Evolutionary conservation across 106 monocot genomes (phyloP).

Genomic region (Acorus calamus): DNA sequence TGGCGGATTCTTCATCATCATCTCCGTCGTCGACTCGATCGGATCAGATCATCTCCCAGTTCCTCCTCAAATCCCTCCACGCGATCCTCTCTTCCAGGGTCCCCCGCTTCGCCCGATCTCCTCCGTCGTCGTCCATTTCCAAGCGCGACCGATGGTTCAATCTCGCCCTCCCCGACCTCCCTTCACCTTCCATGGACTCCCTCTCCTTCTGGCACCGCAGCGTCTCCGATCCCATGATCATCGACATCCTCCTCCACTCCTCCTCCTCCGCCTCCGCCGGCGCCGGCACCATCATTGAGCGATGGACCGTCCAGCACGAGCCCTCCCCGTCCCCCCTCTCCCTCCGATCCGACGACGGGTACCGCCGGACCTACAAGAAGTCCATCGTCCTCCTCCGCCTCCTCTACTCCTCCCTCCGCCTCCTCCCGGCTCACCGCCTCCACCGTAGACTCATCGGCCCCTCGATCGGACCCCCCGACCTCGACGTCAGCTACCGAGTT

Average conservation of each 20-base stretch:
- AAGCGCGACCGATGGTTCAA: conserved; percentile 89
- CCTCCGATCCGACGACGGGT: background rate
- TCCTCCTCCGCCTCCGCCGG: no score
- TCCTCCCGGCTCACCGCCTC: conserved; percentile 56
- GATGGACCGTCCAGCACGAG: conserved; percentile 24
- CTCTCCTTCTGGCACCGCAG: conserved; percentile 25
- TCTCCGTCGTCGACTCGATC: conserved; percentile 13
- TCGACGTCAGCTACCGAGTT: conserved; percentile 52
- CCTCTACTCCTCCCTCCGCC: conserved; percentile 54
- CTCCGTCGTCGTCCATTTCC: background rate
- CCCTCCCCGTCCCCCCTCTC: background rate
- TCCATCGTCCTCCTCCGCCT: conserved; percentile 63
- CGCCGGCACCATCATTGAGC: conserved; percentile 20
- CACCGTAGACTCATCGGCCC: conserved; percentile 41
- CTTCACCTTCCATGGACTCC: conserved; percentile 26
- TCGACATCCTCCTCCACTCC: conserved; percentile 58
- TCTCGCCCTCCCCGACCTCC: conserved; percentile 66
- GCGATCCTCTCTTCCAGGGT: conserved; percentile 63
- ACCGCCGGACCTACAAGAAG: conserved; percentile 62
- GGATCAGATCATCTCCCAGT: conserved; percentile 66
- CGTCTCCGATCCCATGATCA: conserved; percentile 41
- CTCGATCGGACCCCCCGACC: conserved; percentile 49
- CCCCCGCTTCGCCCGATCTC: background rate
- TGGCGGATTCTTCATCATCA: no score
- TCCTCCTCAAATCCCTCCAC: conserved; percentile 71